Evolutionary conservation across 495 filamentous ascomycete species (phyloP).

Genomic region (Tirmania nivea): DNA sequence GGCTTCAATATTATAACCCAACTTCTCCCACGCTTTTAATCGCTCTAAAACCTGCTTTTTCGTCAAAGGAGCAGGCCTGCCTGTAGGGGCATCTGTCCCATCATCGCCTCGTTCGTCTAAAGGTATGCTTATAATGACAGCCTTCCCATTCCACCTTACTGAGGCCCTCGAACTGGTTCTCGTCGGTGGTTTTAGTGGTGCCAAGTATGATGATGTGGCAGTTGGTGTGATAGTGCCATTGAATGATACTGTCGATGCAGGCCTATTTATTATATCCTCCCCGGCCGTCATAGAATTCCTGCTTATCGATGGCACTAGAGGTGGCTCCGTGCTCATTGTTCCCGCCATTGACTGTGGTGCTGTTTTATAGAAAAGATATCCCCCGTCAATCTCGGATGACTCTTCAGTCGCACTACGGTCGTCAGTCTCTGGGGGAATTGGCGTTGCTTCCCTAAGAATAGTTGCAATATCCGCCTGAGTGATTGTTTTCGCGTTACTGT

Average conservation of each 20-base stretch:
- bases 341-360: neutral
- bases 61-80: slow-evolving; percentile 36
- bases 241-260: slow-evolving; percentile 6
- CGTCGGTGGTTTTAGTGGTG: slow-evolving; percentile 10
- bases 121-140: slow-evolving; percentile 49
- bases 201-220: slow-evolving; percentile 1
- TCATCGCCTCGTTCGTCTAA: slow-evolving; percentile 32
- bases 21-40: slow-evolving; percentile 44
- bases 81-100: slow-evolving; percentile 25
- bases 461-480: slow-evolving; percentile 15
- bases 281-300: neutral
- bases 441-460: neutral
- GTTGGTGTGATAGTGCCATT: slow-evolving; percentile 7
- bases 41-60: slow-evolving; percentile 39
- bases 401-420: neutral
- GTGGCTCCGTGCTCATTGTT: slow-evolving; percentile 4
- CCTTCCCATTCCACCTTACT: slow-evolving; percentile 45
- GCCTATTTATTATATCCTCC: neutral
- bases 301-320: slow-evolving; percentile 13
- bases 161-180: slow-evolving; percentile 11
- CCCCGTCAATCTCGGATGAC: neutral
- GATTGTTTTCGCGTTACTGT: slow-evolving; percentile 18
- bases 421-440: neutral
- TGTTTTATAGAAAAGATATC: neutral
- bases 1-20: slow-evolving; percentile 42